Conservation (phyloP, 805 yeast genomes). For the Yarrowia divulgata region DNA sequence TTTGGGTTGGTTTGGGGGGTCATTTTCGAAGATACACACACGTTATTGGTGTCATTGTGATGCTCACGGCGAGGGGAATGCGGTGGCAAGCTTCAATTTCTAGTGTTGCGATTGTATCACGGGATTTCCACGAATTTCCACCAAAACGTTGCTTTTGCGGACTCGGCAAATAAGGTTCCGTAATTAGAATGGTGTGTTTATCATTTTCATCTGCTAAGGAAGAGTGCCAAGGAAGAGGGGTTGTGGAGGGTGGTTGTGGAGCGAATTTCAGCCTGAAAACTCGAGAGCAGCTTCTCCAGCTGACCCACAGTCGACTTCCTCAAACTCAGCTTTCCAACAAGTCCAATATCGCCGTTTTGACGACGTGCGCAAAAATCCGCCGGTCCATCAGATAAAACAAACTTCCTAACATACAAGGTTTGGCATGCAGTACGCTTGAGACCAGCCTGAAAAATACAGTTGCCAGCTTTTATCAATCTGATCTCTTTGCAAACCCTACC, state of each 20-base stretch:
- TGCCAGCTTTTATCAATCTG: not conserved
- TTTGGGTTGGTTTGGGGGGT: too few relatives aligned
- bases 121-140: too few relatives aligned
- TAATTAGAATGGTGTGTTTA: slow-evolving; percentile 8
- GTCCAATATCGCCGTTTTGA: too few relatives aligned
- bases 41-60: too few relatives aligned
- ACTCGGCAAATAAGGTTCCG: not conserved
- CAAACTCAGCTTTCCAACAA: too few relatives aligned
- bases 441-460: slow-evolving; percentile 16
- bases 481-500: slow-evolving; percentile 1
- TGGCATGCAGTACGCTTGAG: slow-evolving; percentile 5
- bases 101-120: too few relatives aligned
- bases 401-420: not conserved
- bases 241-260: not conserved
- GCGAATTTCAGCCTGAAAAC: not conserved
- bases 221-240: slow-evolving; percentile 34
- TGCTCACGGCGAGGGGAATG: too few relatives aligned
- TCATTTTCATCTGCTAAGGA: slow-evolving; percentile 33
- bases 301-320: too few relatives aligned
- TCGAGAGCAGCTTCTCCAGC: too few relatives aligned
- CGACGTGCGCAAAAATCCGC: too few relatives aligned
- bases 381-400: slow-evolving; percentile 11
- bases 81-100: too few relatives aligned
- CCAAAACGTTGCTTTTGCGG: not conserved
- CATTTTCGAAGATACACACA: too few relatives aligned